phyloP scores from a whole-genome alignment of 208 protist genomes.

The Herpetomonas muscarum region DNA sequence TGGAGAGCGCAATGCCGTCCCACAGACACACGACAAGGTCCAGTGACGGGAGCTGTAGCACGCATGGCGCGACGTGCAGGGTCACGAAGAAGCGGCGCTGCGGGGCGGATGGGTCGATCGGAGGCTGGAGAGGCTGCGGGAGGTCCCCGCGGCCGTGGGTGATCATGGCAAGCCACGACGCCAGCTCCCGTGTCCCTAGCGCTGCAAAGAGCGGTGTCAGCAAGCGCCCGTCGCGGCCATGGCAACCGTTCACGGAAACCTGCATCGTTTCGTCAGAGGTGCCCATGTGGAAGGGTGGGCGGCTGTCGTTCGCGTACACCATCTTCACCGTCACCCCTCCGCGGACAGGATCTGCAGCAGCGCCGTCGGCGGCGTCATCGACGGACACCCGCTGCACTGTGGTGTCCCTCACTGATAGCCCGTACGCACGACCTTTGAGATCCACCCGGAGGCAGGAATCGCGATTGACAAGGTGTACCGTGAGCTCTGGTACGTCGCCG shows the following conservation, averaged over 20 bases:
- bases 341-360: neutral
- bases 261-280: slow-evolving; percentile 31
- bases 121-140: neutral
- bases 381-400: neutral
- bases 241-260: slow-evolving; percentile 31
- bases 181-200: slow-evolving; percentile 24
- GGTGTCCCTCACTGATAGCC: slow-evolving; percentile 8
- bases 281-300: slow-evolving; percentile 33
- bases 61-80: slow-evolving; percentile 29
- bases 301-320: slow-evolving; percentile 53
- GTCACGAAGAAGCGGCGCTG: slow-evolving; percentile 20
- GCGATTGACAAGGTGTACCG: slow-evolving; percentile 27
- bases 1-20: slow-evolving; percentile 25
- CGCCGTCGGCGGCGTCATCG: neutral
- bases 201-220: slow-evolving; percentile 5
- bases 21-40: slow-evolving; percentile 34
- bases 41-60: slow-evolving; percentile 30
- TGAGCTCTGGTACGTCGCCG: slow-evolving; percentile 16
- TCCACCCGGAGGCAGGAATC: slow-evolving; percentile 36
- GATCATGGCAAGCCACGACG: slow-evolving; percentile 41
- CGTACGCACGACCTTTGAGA: slow-evolving; percentile 21
- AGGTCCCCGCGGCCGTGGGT: slow-evolving; percentile 21
- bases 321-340: slow-evolving; percentile 18
- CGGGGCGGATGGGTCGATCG: neutral
- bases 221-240: slow-evolving; percentile 10